phyloP scores from a whole-genome alignment of 2,329 filamentous ascomycete genomes.

The Clarireedia sp. region DNA sequence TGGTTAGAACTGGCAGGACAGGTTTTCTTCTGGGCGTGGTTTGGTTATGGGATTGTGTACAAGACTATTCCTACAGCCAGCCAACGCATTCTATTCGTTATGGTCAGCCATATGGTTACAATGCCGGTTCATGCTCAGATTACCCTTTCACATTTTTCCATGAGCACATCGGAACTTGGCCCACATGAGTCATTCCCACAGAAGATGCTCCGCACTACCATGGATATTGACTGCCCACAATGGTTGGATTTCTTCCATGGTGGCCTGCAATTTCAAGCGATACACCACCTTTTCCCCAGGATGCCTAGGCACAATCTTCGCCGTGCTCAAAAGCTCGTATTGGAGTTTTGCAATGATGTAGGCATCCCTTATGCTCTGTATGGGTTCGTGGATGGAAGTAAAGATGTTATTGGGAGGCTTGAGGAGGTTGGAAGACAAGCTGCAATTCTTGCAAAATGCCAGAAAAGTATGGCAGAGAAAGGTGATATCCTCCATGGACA shows the following conservation, averaged over 20 bases:
- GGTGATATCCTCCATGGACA: conserved; percentile 23
- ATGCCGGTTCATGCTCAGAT: conserved; percentile 84
- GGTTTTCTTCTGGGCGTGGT: conserved; percentile 79
- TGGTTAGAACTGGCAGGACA: conserved; percentile 73
- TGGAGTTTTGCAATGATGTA: conserved; percentile 75
- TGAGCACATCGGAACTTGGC: conserved; percentile 83
- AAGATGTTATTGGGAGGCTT: conserved; percentile 67
- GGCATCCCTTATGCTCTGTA: conserved; percentile 80
- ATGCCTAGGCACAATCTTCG: conserved; percentile 81
- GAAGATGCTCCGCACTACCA: conserved; percentile 84
- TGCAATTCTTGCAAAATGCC: conserved; percentile 67
- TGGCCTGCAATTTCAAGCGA: conserved; percentile 80
- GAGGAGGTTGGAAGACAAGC: conserved; percentile 76
- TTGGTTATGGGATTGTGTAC: conserved; percentile 76
- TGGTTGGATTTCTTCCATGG: conserved; percentile 90
- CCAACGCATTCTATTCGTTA: conserved; percentile 64
- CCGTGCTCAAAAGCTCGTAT: conserved; percentile 63
- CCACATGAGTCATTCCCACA: conserved; percentile 81
- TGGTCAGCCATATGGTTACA: conserved; percentile 73
- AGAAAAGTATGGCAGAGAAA: conserved; percentile 37
- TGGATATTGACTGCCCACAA: conserved; percentile 81
- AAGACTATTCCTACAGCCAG: conserved; percentile 59
- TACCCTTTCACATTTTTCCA: conserved; percentile 85
- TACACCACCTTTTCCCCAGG: conserved; percentile 78
- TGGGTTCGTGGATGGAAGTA: conserved; percentile 77